phyloP scores from a whole-genome alignment of 2,329 filamentous ascomycete species.

The Fusarium subglutinans region DNA sequence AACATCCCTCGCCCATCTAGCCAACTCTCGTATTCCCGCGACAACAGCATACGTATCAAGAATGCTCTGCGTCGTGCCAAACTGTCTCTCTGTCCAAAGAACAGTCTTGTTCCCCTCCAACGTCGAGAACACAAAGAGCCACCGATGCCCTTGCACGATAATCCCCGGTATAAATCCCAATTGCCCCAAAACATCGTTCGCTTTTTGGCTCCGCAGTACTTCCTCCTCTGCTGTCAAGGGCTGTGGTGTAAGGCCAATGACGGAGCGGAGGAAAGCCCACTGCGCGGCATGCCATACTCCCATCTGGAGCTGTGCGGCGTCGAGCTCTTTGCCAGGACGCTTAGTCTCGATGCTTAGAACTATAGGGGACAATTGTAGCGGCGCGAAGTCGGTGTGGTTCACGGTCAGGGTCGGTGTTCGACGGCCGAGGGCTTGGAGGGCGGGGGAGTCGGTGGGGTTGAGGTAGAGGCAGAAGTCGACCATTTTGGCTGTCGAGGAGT shows the following conservation, averaged over 20 bases:
- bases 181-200: not conserved
- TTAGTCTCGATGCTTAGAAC: slow-evolving; percentile 30
- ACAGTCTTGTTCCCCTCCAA: slow-evolving; percentile 14
- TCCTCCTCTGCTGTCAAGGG: not conserved
- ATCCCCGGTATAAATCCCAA: slow-evolving; percentile 33
- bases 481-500: slow-evolving; percentile 21
- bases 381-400: slow-evolving; percentile 25
- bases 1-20: slow-evolving; percentile 15
- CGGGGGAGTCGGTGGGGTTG: not conserved
- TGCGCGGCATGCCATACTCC: slow-evolving; percentile 29
- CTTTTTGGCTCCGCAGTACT: not conserved
- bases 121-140: slow-evolving; percentile 36
- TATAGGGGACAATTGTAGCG: slow-evolving; percentile 13
- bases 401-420: slow-evolving; percentile 15
- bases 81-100: slow-evolving; percentile 28
- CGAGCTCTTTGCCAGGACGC: slow-evolving; percentile 12
- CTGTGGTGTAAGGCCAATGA: not conserved
- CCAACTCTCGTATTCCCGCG: slow-evolving; percentile 25
- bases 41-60: slow-evolving; percentile 25
- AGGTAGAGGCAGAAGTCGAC: slow-evolving; percentile 24
- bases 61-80: slow-evolving; percentile 29
- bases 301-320: slow-evolving; percentile 22
- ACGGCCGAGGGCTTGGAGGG: slow-evolving; percentile 13
- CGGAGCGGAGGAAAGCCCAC: slow-evolving; percentile 18
- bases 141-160: slow-evolving; percentile 30